phyloP scores from a whole-genome alignment of 2,329 filamentous ascomycete genomes.

The Xylariales sp. region DNA sequence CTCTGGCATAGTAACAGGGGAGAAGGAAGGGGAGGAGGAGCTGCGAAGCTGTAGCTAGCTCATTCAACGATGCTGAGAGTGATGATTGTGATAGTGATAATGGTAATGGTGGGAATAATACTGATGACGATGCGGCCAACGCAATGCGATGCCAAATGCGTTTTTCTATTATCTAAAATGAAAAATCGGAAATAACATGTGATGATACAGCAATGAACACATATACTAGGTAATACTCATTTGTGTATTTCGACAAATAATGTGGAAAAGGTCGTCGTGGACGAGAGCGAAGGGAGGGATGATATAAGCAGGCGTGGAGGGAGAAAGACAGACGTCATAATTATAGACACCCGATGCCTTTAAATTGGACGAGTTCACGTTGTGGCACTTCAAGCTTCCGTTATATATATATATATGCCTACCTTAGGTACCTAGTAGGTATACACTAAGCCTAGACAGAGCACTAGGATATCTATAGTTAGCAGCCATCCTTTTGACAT shows the following conservation, averaged over 20 bases:
- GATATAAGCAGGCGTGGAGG: background rate
- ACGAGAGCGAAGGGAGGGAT: background rate
- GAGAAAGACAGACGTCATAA: conserved; percentile 23
- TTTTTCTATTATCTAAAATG: too few relatives aligned
- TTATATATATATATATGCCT: too few relatives aligned
- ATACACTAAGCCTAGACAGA: too few relatives aligned
- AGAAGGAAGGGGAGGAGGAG: background rate
- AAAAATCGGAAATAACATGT: background rate
- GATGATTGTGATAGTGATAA: background rate
- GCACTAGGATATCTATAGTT: too few relatives aligned
- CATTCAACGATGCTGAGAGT: background rate
- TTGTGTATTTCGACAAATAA: background rate
- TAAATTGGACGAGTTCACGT: background rate
- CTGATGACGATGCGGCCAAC: too few relatives aligned
- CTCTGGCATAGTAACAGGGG: conserved; percentile 37
- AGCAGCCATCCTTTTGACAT: background rate
- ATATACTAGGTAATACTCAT: background rate
- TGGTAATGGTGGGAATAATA: too few relatives aligned
- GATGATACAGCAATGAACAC: background rate
- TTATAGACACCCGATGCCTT: background rate
- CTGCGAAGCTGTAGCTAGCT: background rate
- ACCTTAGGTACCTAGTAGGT: too few relatives aligned
- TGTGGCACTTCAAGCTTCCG: conserved; percentile 7
- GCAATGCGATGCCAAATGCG: too few relatives aligned
- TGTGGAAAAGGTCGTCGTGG: background rate